Conservation (phyloP, 768 basidiomycete species). For the Suillus lakei region DNA sequence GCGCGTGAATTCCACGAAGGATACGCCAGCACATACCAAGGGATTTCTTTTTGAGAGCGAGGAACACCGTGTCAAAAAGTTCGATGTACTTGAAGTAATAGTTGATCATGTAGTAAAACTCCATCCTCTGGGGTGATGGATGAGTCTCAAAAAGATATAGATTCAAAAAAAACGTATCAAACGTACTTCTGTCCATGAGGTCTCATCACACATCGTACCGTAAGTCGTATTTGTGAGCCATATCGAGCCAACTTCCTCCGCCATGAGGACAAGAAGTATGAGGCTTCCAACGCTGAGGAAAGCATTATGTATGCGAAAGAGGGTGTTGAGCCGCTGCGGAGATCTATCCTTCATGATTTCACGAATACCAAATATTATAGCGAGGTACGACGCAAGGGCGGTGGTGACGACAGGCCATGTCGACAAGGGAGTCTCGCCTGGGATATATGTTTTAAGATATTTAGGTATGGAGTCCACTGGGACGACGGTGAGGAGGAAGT, state of each 20-base stretch:
- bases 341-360: slow-evolving; percentile 81
- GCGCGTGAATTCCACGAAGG: slow-evolving; percentile 4
- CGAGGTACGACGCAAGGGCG: slow-evolving; percentile 81
- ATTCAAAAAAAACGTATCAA: slow-evolving; percentile 8
- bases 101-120: slow-evolving; percentile 99
- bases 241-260: slow-evolving; percentile 89
- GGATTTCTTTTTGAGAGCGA: slow-evolving; percentile 98
- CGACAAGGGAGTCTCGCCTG: slow-evolving; percentile 62
- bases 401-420: slow-evolving; percentile 68
- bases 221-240: slow-evolving; percentile 73
- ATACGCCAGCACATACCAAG: slow-evolving; percentile 61
- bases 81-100: slow-evolving; percentile 99
- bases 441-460: slow-evolving; percentile 53
- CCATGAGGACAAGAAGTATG: slow-evolving; percentile 85
- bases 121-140: slow-evolving; percentile 63
- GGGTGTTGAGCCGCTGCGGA: slow-evolving; percentile 74
- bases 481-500: slow-evolving; percentile 63
- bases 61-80: slow-evolving; percentile 95
- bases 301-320: slow-evolving; percentile 92
- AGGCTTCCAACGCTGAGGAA: slow-evolving; percentile 83
- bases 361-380: slow-evolving; percentile 84
- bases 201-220: slow-evolving; percentile 74
- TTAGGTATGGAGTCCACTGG: slow-evolving; percentile 49
- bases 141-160: slow-evolving; percentile 4
- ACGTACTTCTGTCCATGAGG: slow-evolving; percentile 89